Evolutionary conservation across 306 rosid species (phyloP), one percentile per base, ranked within the genome.

Genomic region (Canavalia ensiformis): DNA sequence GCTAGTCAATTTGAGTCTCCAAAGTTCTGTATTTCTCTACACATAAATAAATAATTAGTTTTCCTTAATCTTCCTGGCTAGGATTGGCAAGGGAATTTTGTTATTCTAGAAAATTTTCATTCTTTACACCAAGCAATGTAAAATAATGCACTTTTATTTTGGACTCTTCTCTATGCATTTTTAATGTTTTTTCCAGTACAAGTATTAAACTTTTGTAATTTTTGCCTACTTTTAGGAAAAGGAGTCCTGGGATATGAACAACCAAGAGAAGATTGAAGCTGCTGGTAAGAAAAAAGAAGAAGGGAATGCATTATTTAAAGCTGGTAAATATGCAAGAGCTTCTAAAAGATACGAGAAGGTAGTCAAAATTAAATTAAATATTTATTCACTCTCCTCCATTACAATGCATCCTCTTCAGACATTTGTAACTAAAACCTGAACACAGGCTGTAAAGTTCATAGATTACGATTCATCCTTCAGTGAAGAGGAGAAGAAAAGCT

Each of bases 261-360:
- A 90, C n/a, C 77, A 25, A 39, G 98, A 94, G 82, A 92, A 94
- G 77, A 83, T 95, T 82, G 97, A 90, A 83, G 98, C 92, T 45
- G 97, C 98, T 12, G 87, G 88, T 68, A 93, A 80, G 88, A 95
- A 86, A 90, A 95, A 93, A 85, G 99, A 93, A 84, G 96, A 95
- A 83, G 99, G 99, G 44, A 95, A 95, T 85, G 88, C 30, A 10
- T 74, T 91, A 59, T 95, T 95, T 54, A 95, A 95, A 87, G 86
- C 87, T 3, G 97, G 96, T n/a, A 93, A 95, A 86, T 95, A 88
- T 87, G 83, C 77, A 13, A 91, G 85, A 86, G 98, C 99, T 74
- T 90, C 98, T 81, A 91, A 95, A 88, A 89, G 90, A 93, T 95
- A 95, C 42, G 98, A 95, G 76, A 95, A 91, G 97, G 99, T 93